Evolutionary conservation across 164 flowering plant genomes (phyloP).

Genomic region (Tetracentron sinense): DNA sequence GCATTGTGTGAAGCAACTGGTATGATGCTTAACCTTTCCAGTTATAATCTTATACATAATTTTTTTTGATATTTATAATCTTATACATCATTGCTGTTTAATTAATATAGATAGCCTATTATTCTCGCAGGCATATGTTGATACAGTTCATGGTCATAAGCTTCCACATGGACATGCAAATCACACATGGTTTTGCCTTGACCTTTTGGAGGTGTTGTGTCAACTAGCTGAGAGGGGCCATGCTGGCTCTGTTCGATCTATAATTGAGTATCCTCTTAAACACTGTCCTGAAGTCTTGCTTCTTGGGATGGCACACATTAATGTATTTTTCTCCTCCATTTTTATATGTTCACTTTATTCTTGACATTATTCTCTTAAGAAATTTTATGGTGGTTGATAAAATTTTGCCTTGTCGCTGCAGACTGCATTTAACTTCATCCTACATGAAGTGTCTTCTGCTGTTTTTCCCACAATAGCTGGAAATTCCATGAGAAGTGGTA

Average conservation of each 20-base stretch:
- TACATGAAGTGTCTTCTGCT: slow-evolving; percentile 54
- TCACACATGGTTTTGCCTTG: slow-evolving; percentile 81
- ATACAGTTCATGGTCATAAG: slow-evolving; percentile 47
- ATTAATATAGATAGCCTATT: not conserved
- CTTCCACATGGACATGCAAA: slow-evolving; percentile 49
- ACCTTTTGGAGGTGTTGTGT: slow-evolving; percentile 73
- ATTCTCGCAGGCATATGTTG: slow-evolving; percentile 49
- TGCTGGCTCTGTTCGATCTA: slow-evolving; percentile 47
- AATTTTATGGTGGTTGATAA: slow-evolving; percentile 8
- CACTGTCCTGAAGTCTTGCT: slow-evolving; percentile 75
- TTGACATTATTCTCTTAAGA: not conserved
- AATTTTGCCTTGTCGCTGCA: slow-evolving; percentile 32
- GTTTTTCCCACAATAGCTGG: slow-evolving; percentile 59
- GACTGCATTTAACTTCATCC: slow-evolving; percentile 87
- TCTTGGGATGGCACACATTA: slow-evolving; percentile 74
- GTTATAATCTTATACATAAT: not conserved
- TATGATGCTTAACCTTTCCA: slow-evolving; percentile 19
- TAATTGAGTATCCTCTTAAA: slow-evolving; percentile 66
- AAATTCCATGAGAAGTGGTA: slow-evolving; percentile 31
- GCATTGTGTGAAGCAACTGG: slow-evolving; percentile 67
- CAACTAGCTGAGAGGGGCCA: slow-evolving; percentile 87
- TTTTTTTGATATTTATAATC: too few species aligned
- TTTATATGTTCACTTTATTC: not conserved
- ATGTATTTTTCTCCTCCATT: slow-evolving; percentile 35
- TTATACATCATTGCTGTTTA: slow-evolving; percentile 1